Conservation (phyloP, 2,329 filamentous ascomycete genomes). For the Neonectria magnoliae region DNA sequence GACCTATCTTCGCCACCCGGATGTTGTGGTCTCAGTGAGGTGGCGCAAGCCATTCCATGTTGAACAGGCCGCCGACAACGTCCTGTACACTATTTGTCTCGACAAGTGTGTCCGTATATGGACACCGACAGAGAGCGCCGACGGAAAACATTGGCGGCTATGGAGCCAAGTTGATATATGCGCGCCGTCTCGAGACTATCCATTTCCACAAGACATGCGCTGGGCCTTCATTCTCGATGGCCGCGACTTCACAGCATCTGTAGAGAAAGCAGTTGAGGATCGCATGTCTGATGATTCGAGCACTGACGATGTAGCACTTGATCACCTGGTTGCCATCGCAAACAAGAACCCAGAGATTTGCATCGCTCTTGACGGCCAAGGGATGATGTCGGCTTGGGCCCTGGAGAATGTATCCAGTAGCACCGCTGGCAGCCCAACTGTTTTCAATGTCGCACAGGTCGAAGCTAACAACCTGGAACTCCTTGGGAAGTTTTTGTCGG, state of each 20-base stretch:
- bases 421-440: constrained; percentile 69
- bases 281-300: constrained; percentile 64
- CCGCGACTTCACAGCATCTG: constrained; percentile 79
- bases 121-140: constrained; percentile 78
- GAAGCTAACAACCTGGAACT: constrained; percentile 65
- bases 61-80: constrained; percentile 84
- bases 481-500: constrained; percentile 46
- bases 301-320: constrained; percentile 76
- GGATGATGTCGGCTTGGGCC: constrained; percentile 91
- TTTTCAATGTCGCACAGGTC: constrained; percentile 89
- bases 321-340: constrained; percentile 86
- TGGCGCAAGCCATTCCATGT: constrained; percentile 84
- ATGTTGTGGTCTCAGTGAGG: constrained; percentile 80
- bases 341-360: constrained; percentile 89
- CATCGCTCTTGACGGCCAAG: constrained; percentile 82
- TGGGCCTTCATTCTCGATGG: constrained; percentile 83
- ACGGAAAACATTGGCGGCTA: constrained; percentile 76
- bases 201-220: constrained; percentile 35
- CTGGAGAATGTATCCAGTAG: constrained; percentile 86
- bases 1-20: constrained; percentile 87
- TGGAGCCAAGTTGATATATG: constrained; percentile 84
- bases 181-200: constrained; percentile 69
- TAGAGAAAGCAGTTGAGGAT: constrained; percentile 77
- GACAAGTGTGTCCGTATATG: constrained; percentile 86
- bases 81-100: constrained; percentile 87